Evolutionary conservation across 345 rosid species (phyloP).

Genomic region (Odontarrhena argentea): DNA sequence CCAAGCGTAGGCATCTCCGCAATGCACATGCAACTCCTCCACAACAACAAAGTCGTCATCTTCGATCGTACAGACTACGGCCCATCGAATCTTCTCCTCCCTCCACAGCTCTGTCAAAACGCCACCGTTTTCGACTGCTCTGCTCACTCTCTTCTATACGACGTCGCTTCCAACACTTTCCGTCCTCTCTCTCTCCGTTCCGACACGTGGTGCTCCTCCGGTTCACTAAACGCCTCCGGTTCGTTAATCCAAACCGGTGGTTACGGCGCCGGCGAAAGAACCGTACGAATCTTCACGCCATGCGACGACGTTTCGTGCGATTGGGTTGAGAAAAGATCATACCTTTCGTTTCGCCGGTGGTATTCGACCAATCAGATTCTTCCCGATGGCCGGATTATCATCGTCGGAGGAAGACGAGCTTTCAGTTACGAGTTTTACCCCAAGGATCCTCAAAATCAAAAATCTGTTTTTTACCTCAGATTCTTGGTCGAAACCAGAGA

Average conservation of each 20-base stretch:
- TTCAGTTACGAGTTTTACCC: slow-evolving; percentile 71
- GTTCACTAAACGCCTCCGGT: slow-evolving; percentile 63
- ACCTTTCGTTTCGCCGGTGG: slow-evolving; percentile 60
- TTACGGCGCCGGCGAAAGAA: slow-evolving; percentile 65
- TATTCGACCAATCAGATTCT: slow-evolving; percentile 75
- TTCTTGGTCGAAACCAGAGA: slow-evolving; percentile 78
- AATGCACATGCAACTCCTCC: slow-evolving; percentile 93
- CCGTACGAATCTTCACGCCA: slow-evolving; percentile 56
- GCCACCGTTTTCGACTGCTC: slow-evolving; percentile 63
- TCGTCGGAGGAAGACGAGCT: slow-evolving; percentile 74
- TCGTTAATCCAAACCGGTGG: slow-evolving; percentile 85
- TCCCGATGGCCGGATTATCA: slow-evolving; percentile 72
- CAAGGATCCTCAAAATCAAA: slow-evolving; percentile 37
- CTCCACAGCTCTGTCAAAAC: slow-evolving; percentile 51
- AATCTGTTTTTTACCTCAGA: slow-evolving; percentile 41
- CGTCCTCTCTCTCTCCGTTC: slow-evolving; percentile 67
- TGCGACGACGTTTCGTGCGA: slow-evolving; percentile 55
- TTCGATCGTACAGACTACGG: slow-evolving; percentile 89
- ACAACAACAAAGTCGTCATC: slow-evolving; percentile 66
- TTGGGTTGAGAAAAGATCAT: slow-evolving; percentile 57
- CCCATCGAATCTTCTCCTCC: slow-evolving; percentile 67
- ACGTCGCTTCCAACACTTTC: slow-evolving; percentile 49
- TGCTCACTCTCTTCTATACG: slow-evolving; percentile 82
- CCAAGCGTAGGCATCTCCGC: slow-evolving; percentile 76
- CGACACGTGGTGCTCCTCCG: slow-evolving; percentile 95